Base-by-base conservation (phyloP, 1,284 basidiomycete genomes). In the Pholiota adiposa region DNA sequence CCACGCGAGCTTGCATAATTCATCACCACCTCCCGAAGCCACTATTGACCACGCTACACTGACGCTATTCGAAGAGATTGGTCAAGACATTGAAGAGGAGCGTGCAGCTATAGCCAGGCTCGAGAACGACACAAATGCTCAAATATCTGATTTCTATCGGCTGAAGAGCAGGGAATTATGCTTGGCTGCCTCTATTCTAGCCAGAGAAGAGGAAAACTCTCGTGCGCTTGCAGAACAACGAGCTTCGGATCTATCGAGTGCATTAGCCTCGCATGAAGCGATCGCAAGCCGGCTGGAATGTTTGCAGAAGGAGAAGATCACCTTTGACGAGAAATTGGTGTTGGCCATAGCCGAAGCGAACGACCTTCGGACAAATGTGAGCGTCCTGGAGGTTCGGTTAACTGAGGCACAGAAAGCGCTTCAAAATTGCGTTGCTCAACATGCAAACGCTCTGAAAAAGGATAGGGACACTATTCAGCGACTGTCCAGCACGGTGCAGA, bases 401-500 rank as follows among this genome's bases (percentile, higher is more conserved):
- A 66, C 72, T 12, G 69, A 66, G 31, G 58, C 74, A 11, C 72
- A 77, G 25, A 70, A 72, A 48, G 70, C 70, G 60, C 56, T 78
- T 14, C 61, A 69, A 2, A 68, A 72, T 21, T 67, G 70, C 40
- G 60, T 59, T 3, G 63, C 69, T 19, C 66, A 63, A 41, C 72
- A 79, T 52, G 73, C 76, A 50, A 63, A 64, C 9, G 68, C 72
- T 0, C 41, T 83, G 64, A 77, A 81, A 60, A 83, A 79, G 61
- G 88, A 89, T 65, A 81, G 78, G 51, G 82, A 85, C 31, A 64
- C 72, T 0, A 70, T 74, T 5, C 79, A 82, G 59, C 77, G 81
- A 16, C 69, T 90, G 44, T 78, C 79, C 0, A 68, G 70, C 12
- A 77, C 82, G 3, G 70, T 87, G 29, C 79, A 84, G 63, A 82